Evolutionary conservation across 345 rosid genomes (phyloP), one percentile per base, ranked within the genome.

Genomic region (Brassica cretica): DNA sequence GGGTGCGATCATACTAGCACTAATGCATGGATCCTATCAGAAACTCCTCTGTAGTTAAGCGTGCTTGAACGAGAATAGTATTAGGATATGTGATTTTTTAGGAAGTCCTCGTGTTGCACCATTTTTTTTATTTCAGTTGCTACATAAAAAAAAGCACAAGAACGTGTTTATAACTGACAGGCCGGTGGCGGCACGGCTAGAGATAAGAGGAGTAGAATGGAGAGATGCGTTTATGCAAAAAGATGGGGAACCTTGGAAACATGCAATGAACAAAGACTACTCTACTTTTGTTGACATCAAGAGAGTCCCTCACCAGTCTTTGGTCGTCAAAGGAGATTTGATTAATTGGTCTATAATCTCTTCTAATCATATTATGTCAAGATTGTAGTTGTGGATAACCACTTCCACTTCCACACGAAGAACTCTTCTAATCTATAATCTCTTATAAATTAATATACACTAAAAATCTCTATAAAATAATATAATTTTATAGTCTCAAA

Each of bases 211-310:
- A 27, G 30, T 27, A 27, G 30, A 27, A 27, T 27, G 30, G 30
- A 27, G 30, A 27, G 30, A 27, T 27, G 30, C 30, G 30, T 27
- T 76, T 78, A 85, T 96, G 97, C 99, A 93, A 87, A 93, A 91
- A 94, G 99, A 93, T 63, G 99, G 98, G 4, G 97, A 96, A 74
- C 98, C 98, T 5, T 91, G 99, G 98, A 93, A 89, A 74, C 98
- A 93, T 39, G 92, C 88, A 6, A 73, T 93, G 85, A 86, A 58
- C 89, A 80, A 56, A 82, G 96, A 93, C 30, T 82, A 85, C 55
- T 90, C 98, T 5, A 86, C 96, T 3, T 85, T 90, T 73, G 87
- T 90, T 49, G 94, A 91, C 70, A 96, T 96, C 53, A 88, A 84
- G 81, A 88, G 91, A 80, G 92, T 90, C 32, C 97, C 97, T 49